Evolutionary conservation across 345 rosid species (phyloP).

Genomic region (Citrus reticulata): DNA sequence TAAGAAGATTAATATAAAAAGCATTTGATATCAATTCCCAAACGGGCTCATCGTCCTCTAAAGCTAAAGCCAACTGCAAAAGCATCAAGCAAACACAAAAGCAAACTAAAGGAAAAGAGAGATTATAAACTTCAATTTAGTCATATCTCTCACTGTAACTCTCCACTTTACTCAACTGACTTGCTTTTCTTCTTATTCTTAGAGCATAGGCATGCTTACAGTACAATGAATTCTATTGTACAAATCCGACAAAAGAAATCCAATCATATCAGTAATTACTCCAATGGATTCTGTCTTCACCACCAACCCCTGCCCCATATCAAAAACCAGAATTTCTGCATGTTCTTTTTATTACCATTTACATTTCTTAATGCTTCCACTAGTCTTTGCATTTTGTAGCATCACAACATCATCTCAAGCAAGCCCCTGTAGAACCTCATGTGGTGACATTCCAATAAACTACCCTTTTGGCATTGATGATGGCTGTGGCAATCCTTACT

Average conservation of each 20-base stretch:
- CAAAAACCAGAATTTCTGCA: not conserved
- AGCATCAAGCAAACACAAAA: not conserved
- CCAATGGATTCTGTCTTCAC: slow-evolving; percentile 18
- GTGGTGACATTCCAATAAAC: slow-evolving; percentile 63
- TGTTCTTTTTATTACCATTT: slow-evolving; percentile 15
- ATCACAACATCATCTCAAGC: slow-evolving; percentile 35
- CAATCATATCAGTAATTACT: not conserved
- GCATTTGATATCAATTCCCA: not conserved
- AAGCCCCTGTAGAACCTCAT: slow-evolving; percentile 57
- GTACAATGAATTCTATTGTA: too few species aligned
- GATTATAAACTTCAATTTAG: not conserved
- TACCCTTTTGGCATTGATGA: slow-evolving; percentile 83
- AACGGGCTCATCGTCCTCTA: not conserved
- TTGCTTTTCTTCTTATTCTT: not conserved
- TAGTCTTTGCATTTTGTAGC: slow-evolving; percentile 7
- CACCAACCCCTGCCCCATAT: not conserved
- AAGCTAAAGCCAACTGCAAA: not conserved
- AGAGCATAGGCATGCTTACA: too few species aligned
- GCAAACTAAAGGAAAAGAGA: not conserved
- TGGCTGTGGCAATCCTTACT: slow-evolving; percentile 88
- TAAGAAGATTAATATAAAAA: too few species aligned
- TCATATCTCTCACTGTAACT: not conserved
- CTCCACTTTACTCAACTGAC: slow-evolving; percentile 1
- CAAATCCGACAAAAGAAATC: not conserved
- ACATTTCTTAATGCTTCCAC: not conserved